These are phyloP conservation scores for Nakataea oryzae DNA, from an alignment of 2,329 filamentous ascomycete species.

Conservation along the genomic window DNA sequence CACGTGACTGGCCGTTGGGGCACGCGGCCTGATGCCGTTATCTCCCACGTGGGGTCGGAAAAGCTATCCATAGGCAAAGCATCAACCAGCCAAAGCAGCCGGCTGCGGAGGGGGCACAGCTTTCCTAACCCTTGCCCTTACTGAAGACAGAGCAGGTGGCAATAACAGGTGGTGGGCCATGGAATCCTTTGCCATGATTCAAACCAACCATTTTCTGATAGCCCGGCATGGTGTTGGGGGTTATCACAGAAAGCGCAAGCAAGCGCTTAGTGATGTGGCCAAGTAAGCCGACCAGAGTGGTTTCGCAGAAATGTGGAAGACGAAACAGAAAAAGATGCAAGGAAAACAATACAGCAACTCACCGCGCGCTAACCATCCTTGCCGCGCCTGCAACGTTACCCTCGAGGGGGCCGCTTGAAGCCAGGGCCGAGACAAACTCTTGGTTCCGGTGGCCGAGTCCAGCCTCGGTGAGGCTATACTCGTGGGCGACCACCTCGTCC, in stretches of 20 bases:
- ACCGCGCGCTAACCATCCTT: constrained; percentile 33
- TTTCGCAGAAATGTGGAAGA: neutral
- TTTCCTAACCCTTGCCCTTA: neutral
- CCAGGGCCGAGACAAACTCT: constrained; percentile 36
- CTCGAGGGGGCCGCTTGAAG: constrained; percentile 37
- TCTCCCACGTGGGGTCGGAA: neutral
- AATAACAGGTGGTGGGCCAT: neutral
- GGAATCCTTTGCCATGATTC: neutral
- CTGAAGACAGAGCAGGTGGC: neutral
- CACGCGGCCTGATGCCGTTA: no score
- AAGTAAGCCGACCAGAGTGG: neutral
- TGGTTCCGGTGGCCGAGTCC: constrained; percentile 46
- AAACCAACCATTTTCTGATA: neutral
- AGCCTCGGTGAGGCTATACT: constrained; percentile 57
- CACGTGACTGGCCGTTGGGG: neutral
- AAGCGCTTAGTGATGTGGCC: neutral
- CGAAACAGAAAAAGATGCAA: neutral
- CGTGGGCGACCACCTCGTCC: constrained; percentile 47
- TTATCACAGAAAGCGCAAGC: neutral
- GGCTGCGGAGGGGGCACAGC: neutral
- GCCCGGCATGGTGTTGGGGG: neutral
- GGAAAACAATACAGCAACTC: constrained; percentile 10
- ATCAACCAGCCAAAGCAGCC: neutral
- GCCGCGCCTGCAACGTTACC: constrained; percentile 32
- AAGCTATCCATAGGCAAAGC: neutral